Conservation (phyloP, 208 protist genomes). For the Crithidia fasciculata region DNA sequence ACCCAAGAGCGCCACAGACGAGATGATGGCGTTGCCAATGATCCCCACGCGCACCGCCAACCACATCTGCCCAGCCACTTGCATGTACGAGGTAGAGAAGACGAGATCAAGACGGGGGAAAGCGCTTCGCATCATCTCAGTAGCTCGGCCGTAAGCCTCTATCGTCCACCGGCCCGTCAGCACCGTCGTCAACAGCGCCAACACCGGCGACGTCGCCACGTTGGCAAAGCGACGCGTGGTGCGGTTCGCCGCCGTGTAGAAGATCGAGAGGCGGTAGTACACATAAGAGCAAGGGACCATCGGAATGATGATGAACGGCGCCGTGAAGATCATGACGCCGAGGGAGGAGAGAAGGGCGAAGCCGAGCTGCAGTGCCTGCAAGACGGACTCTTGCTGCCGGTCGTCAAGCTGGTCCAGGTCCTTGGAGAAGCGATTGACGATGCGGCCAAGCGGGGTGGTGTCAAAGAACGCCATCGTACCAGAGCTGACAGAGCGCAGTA, state of each 20-base stretch:
- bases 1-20: slow-evolving; percentile 33
- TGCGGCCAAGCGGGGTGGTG: slow-evolving; percentile 51
- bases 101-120: slow-evolving; percentile 41
- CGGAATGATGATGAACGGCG: slow-evolving; percentile 29
- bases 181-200: slow-evolving; percentile 87
- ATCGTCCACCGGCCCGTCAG: slow-evolving; percentile 78
- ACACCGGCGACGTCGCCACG: slow-evolving; percentile 88
- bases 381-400: slow-evolving; percentile 43
- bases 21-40: slow-evolving; percentile 53
- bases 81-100: slow-evolving; percentile 41
- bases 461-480: slow-evolving; percentile 61
- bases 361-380: slow-evolving; percentile 26
- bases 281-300: slow-evolving; percentile 46
- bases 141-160: slow-evolving; percentile 52
- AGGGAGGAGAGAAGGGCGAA: slow-evolving; percentile 33
- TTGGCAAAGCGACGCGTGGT: slow-evolving; percentile 87
- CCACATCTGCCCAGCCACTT: slow-evolving; percentile 72
- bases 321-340: slow-evolving; percentile 16
- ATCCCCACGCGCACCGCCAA: slow-evolving; percentile 85
- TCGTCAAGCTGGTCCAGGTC: slow-evolving; percentile 81
- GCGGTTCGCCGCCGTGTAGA: slow-evolving; percentile 75
- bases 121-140: slow-evolving; percentile 25
- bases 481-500: slow-evolving; percentile 50
- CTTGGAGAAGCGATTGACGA: slow-evolving; percentile 83
- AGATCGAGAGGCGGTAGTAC: slow-evolving; percentile 86